A percentile compares a stretch with the other conserved stretches of the same genome.
phyloP scores from a whole-genome alignment of 164 flowering plant species.

The Chimonanthus praecox region DNA sequence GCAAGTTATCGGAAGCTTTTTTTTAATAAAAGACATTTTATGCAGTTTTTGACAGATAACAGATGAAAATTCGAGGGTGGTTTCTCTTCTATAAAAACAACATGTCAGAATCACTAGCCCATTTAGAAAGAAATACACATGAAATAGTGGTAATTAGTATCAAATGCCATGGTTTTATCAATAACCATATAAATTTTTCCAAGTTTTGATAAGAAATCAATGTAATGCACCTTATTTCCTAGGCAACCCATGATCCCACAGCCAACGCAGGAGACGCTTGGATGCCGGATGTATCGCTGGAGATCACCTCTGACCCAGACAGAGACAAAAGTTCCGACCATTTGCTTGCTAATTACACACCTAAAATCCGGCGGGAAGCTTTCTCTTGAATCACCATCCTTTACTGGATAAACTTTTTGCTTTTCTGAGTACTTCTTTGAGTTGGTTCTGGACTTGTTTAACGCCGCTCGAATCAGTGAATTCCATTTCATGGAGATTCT shows the following conservation, averaged over 20 bases:
- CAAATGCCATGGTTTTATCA: too few species aligned
- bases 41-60: too few species aligned
- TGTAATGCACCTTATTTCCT: constrained; percentile 55
- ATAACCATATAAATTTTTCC: too few species aligned
- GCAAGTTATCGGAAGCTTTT: too few species aligned
- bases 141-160: too few species aligned
- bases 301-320: constrained; percentile 60
- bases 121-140: too few species aligned
- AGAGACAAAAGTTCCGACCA: constrained; percentile 68
- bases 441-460: constrained; percentile 31
- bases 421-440: constrained; percentile 6
- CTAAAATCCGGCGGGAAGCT: constrained; percentile 27
- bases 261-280: constrained; percentile 64
- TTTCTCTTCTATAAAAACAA: too few species aligned
- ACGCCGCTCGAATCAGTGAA: constrained; percentile 49
- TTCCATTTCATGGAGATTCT: constrained; percentile 56
- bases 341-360: constrained; percentile 63
- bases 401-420: constrained; percentile 16
- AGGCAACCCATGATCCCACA: constrained; percentile 82
- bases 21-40: too few species aligned
- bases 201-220: not conserved
- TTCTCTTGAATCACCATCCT: constrained; percentile 10
- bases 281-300: constrained; percentile 32
- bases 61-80: too few species aligned
- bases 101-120: too few species aligned